Base-by-base conservation (phyloP, 2,329 filamentous ascomycete genomes). In the Alternaria brassicae region DNA sequence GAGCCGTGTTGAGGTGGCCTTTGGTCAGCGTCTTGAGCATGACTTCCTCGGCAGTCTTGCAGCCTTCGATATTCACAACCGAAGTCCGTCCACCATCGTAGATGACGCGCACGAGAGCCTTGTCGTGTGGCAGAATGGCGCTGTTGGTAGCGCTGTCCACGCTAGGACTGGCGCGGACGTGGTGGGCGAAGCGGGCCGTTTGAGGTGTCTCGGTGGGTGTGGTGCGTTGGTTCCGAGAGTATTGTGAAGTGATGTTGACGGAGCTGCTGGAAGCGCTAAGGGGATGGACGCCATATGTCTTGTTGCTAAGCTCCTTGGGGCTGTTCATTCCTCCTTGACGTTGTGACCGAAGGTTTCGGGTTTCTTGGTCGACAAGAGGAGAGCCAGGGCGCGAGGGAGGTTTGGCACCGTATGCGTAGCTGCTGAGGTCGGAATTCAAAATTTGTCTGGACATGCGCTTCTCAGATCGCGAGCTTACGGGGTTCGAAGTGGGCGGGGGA, bases 51-150 rank as follows among this genome's bases (percentile, higher is more conserved):
- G 92, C 91, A 5, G 91, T 95, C 73, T 89, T 93, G 83, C 93
- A 97, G 65, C 91, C 91, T 65, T 92, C 90, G 67, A 98, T 93
- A 77, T 95, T 95, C 72, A 99, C 89, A 23, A 97, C 93, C 73
- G 96, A 97, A 47, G 93, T 96, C 62, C 93, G 89, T 51, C 93
- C 95, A 62, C 89, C 92, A 48, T 93, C 95, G 67, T 91, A 97
- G 73, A 98, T 97, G 67, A 97, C 92, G 63, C 93, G 88, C 65
- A 98, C 96, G 61, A 97, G 88, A 60, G 93, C 91, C 77, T 96
- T 92, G 78, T 93, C 91, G 65, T 89, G 86, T 57, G 93, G 93
- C 72, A 97, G 82, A 60, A 90, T 90, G 66, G 92, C 91, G 85
- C 94, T 95, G 62, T 80, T 80, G 1, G 79, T 78, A 64, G 94